These are phyloP conservation scores for Dactylonectria estremocensis DNA, from an alignment of 2,329 filamentous ascomycete genomes.

Conservation along the genomic window DNA sequence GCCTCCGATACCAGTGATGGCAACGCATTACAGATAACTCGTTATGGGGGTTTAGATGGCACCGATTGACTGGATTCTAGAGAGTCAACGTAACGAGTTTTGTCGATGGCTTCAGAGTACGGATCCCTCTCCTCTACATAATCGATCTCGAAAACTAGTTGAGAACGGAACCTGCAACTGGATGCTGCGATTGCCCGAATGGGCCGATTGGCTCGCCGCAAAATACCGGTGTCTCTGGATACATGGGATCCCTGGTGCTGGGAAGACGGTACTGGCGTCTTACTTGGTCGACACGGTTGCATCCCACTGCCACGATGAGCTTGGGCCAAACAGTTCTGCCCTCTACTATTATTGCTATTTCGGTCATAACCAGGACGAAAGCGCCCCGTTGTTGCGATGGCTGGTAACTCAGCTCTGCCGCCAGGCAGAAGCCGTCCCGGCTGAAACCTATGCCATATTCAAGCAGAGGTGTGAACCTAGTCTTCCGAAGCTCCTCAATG, in stretches of 20 bases:
- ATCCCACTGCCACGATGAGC: background rate
- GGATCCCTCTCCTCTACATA: background rate
- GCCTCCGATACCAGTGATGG: too few relatives aligned
- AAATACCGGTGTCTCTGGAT: constrained; percentile 2
- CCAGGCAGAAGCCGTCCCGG: background rate
- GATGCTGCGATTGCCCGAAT: constrained; percentile 5
- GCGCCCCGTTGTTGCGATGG: constrained; percentile 4
- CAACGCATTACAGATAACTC: too few relatives aligned
- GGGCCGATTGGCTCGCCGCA: background rate
- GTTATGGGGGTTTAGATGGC: too few relatives aligned
- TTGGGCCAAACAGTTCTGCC: background rate
- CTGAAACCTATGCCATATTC: background rate
- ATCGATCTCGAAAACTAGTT: background rate
- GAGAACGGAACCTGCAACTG: background rate
- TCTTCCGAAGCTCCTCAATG: background rate
- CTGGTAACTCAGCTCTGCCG: constrained; percentile 9
- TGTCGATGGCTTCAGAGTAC: background rate
- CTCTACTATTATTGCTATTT: constrained; percentile 19
- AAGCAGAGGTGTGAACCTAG: too few relatives aligned
- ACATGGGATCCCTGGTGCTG: constrained; percentile 19
- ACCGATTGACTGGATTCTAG: too few relatives aligned
- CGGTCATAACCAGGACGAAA: constrained; percentile 10
- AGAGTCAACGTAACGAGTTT: too few relatives aligned
- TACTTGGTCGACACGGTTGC: background rate
- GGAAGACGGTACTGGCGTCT: constrained; percentile 13